Conservation (phyloP, 2,329 filamentous ascomycete species). For the Xylariaceae sp. region DNA sequence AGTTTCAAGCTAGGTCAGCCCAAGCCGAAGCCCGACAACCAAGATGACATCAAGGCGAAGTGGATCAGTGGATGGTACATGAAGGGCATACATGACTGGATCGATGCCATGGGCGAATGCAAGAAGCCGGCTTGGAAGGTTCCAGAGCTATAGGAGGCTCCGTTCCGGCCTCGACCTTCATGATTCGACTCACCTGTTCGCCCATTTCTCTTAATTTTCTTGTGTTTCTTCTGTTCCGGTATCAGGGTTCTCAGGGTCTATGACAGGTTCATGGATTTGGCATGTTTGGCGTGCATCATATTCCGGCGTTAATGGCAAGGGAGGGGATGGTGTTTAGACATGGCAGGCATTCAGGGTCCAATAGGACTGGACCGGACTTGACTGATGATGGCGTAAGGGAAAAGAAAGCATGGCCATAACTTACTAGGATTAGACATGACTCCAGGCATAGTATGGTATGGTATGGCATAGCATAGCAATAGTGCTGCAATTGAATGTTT, state of each 20-base stretch:
- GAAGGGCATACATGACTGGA: slow-evolving; percentile 44
- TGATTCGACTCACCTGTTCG: not conserved
- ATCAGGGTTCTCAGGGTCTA: slow-evolving; percentile 7
- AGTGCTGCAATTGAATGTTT: not conserved
- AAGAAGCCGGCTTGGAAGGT: slow-evolving; percentile 37
- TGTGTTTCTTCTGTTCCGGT: not conserved
- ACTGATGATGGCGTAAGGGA: not conserved
- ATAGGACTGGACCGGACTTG: not conserved
- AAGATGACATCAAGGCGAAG: slow-evolving; percentile 28
- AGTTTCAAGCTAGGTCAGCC: slow-evolving; percentile 43
- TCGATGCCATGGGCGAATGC: slow-evolving; percentile 41
- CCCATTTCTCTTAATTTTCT: not conserved
- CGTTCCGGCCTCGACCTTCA: not conserved
- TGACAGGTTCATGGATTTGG: slow-evolving; percentile 9
- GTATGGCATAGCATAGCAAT: slow-evolving; percentile 7
- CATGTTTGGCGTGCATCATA: slow-evolving; percentile 2
- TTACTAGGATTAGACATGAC: slow-evolving; percentile 10
- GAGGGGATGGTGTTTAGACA: not conserved
- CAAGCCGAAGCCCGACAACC: slow-evolving; percentile 28
- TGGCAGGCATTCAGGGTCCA: not conserved
- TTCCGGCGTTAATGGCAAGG: slow-evolving; percentile 10
- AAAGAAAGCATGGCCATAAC: slow-evolving; percentile 5
- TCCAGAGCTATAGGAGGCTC: slow-evolving; percentile 27
- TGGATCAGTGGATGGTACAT: slow-evolving; percentile 44
- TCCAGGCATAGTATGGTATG: slow-evolving; percentile 15